Evolutionary conservation across 2,329 filamentous ascomycete genomes (phyloP), one percentile per base, ranked within the genome.

Genomic region (Neonectria coccinea): DNA sequence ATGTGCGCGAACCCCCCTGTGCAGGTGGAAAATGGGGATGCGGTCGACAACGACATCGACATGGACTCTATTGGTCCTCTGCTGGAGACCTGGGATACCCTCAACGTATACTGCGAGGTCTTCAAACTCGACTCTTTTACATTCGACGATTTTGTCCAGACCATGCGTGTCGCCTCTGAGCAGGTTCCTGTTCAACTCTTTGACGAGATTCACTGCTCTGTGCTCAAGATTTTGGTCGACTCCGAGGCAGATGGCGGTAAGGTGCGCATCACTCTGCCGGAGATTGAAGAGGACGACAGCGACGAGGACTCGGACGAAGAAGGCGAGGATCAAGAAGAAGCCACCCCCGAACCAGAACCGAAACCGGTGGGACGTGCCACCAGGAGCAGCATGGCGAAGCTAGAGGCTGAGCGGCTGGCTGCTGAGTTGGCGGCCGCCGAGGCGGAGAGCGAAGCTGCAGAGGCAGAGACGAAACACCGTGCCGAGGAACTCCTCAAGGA

Each of bases 41-140:
- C 65, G 3, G 48, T 67, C 2, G 65, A 71, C 12, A 67, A 74
- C 16, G 88, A 89, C 42, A 89, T 98, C 58, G 82, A 90, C 20
- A 96, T 95, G 88, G 89, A 91, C 72, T 95, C 93, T 4, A 88
- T 97, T n/a, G 94, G 94, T 0, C 86, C 89, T 2, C 82, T 98
- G 16, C 81, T 99, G 25, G 95, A 97, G 79, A 93, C 92, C 0
- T 99, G 96, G 96, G 94, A 97, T 73, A 97, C 94, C 0, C 85
- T 99, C 36, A 99, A 97, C 74, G 95, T 99, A n/a, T 97, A 97
- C 76, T 97, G 94, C 75, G 93, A 97, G 74, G 91, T 97, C 18
- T 97, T 97, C 75, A 89, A 93, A 74, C 85, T 99, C 27, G 96
- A 99, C 78, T 98, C 95, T 0, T 99, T 99, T 76, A 98, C 95